Base-by-base conservation (phyloP, 2,329 filamentous ascomycete species). In the Fusarium graminum region DNA sequence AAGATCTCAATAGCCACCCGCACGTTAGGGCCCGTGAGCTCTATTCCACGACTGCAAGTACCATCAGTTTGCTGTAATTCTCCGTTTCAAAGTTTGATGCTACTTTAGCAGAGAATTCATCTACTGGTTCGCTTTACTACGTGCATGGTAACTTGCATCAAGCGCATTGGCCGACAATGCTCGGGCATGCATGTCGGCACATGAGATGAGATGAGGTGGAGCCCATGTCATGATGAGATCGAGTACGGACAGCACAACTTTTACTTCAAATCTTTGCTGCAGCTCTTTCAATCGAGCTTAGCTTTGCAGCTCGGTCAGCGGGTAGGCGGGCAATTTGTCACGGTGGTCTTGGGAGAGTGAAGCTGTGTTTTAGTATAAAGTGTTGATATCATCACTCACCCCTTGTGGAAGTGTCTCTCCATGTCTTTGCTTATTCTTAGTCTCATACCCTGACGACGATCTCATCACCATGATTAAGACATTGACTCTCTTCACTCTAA, bases 1-100 rank as follows among this genome's bases (percentile, higher is more conserved):
- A 47, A 68, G 70, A 72, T 72, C 70, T 58, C 38, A 72, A 72
- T 72, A 56, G 63, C 40, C 36, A 47, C 49, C 54, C 59, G 58
- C 50, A 45, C 26, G 30, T 26, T 67, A 55, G 51, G 25, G 64
- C 51, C 38, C 47, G 16, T 49, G 51, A 34, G 51, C 60, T 57
- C 50, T 63, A 57, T 66, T 69, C 61, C 59, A 25, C 43, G 22
- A 46, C 36, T 50, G 36, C 47, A 50, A 39, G 11, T 17, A 30
- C 40, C 17, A 50, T 11, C 16, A 25, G 22, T 22, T 22, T 22
- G 22, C 22, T 22, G 22, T 36, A n/a, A 36, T 36, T 36, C 34
- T 36, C 34, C 34, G 34, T 36, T 36, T n/a, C 14, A n/a, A 16
- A 22, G 22, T 22, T 22, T 22, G 22, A 22, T 22, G 11, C n/a